A percentile compares a stretch with the other conserved stretches of the same genome.
Conservation (phyloP, 163 green algal species). For the Prototheca wickerhamii region DNA sequence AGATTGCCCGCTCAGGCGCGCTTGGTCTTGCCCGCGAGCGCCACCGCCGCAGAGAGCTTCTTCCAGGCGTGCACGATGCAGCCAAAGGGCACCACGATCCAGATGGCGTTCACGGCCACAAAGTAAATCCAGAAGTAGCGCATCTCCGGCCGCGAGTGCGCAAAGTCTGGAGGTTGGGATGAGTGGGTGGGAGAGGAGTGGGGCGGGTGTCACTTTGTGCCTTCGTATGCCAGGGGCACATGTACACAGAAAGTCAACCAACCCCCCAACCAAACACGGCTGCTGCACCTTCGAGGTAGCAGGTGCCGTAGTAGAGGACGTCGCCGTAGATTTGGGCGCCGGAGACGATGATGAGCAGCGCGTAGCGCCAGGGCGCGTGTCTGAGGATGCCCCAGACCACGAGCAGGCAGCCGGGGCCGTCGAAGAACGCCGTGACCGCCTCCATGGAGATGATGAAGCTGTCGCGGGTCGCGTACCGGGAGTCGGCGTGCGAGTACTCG, state of each 20-base stretch:
- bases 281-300: slow-evolving; percentile 54
- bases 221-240: neutral
- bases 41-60: slow-evolving; percentile 6
- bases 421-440: slow-evolving; percentile 73
- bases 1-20: neutral
- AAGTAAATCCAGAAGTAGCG: slow-evolving; percentile 94
- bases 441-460: slow-evolving; percentile 81
- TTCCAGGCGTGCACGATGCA: slow-evolving; percentile 38
- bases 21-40: slow-evolving; percentile 1
- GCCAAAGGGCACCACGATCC: slow-evolving; percentile 67
- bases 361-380: slow-evolving; percentile 51
- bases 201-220: too few species aligned
- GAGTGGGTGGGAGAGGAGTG: neutral
- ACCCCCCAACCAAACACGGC: neutral
- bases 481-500: slow-evolving; percentile 88
- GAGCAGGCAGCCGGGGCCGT: slow-evolving; percentile 66
- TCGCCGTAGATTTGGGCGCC: slow-evolving; percentile 83
- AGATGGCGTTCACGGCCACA: slow-evolving; percentile 71
- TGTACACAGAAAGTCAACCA: neutral
- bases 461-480: slow-evolving; percentile 75
- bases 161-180: slow-evolving; percentile 33
- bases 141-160: slow-evolving; percentile 56
- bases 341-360: slow-evolving; percentile 59
- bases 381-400: slow-evolving; percentile 50
- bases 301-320: slow-evolving; percentile 83